Percentiles rank a stretch among this genome's conserved stretches.
phyloP scores from a whole-genome alignment of 495 filamentous ascomycete species.

The Chaetomidium leptoderma region DNA sequence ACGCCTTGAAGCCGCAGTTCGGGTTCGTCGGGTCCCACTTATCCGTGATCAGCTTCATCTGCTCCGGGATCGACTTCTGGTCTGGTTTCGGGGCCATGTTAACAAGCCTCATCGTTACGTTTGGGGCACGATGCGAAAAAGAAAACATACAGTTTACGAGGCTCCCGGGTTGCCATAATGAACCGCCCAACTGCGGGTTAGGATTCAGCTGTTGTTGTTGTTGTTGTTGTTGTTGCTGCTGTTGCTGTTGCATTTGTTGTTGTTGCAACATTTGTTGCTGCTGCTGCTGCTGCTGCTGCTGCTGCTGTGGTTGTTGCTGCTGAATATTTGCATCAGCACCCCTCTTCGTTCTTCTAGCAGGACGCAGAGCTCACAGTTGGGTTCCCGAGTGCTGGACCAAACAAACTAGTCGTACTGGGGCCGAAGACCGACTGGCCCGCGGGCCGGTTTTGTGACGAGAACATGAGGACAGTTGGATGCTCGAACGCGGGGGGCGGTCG shows the following conservation, averaged over 20 bases:
- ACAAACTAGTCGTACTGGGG: conserved; percentile 21
- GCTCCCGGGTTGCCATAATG: conserved; percentile 48
- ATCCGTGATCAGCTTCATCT: conserved; percentile 68
- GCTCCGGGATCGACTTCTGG: conserved; percentile 79
- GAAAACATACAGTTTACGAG: conserved; percentile 39
- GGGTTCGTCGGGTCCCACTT: conserved; percentile 78
- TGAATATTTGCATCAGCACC: conserved; percentile 17
- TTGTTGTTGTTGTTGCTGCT: conserved; percentile 26
- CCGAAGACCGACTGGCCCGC: conserved; percentile 28
- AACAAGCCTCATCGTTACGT: conserved; percentile 9
- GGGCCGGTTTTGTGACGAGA: conserved; percentile 20
- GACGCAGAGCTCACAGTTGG: conserved; percentile 18
- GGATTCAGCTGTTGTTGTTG: conserved; percentile 35
- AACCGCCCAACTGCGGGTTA: conserved; percentile 35
- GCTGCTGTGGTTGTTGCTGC: conserved; percentile 25
- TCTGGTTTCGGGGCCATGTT: conserved; percentile 35
- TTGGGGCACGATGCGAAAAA: neutral
- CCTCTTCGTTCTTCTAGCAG: neutral
- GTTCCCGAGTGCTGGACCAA: conserved; percentile 21
- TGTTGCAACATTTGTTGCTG: conserved; percentile 34
- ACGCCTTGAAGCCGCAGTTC: conserved; percentile 76
- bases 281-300: conserved; percentile 27
- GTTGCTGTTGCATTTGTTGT: conserved; percentile 23
- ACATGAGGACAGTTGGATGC: conserved; percentile 15
- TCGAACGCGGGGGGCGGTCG: neutral